Evolutionary conservation across 352 stramenopile species (phyloP).

Genomic region (Globisporangium perplexum): DNA sequence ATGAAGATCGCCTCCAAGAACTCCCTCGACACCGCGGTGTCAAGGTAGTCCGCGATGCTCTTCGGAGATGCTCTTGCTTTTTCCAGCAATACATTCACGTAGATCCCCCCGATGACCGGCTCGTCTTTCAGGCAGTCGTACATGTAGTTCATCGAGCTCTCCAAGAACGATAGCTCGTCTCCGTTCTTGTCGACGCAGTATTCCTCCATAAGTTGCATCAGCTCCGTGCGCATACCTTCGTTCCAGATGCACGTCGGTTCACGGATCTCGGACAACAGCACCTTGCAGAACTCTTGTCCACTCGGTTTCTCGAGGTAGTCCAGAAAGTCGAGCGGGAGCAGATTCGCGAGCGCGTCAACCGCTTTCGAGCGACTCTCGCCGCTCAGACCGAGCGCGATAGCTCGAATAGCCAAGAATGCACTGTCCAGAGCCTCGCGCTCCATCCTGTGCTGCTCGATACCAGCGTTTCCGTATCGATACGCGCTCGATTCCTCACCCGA

Average conservation of each 20-base stretch:
- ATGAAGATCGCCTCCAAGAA: slow-evolving; percentile 66
- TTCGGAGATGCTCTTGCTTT: slow-evolving; percentile 34
- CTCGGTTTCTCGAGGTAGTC: slow-evolving; percentile 64
- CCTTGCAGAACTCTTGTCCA: slow-evolving; percentile 67
- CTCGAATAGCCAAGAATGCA: slow-evolving; percentile 59
- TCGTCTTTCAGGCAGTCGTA: slow-evolving; percentile 76
- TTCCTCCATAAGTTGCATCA: slow-evolving; percentile 72
- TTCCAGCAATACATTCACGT: slow-evolving; percentile 59
- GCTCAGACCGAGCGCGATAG: slow-evolving; percentile 49
- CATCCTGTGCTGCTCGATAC: slow-evolving; percentile 38
- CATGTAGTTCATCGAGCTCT: slow-evolving; percentile 69
- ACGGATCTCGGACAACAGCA: slow-evolving; percentile 64
- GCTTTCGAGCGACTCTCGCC: slow-evolving; percentile 44
- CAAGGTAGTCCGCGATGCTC: slow-evolving; percentile 43
- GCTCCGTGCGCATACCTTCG: slow-evolving; percentile 42
- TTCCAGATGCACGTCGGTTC: slow-evolving; percentile 81
- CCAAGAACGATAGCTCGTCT: slow-evolving; percentile 59
- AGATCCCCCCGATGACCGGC: slow-evolving; percentile 64
- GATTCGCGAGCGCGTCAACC: slow-evolving; percentile 54
- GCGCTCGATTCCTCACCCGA: slow-evolving; percentile 51
- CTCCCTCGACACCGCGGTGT: slow-evolving; percentile 40
- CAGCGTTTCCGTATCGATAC: slow-evolving; percentile 24
- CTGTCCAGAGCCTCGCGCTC: slow-evolving; percentile 70
- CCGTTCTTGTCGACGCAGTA: slow-evolving; percentile 51
- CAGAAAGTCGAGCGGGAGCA: slow-evolving; percentile 70